Evolutionary conservation across 2,329 filamentous ascomycete species (phyloP), one percentile per base, ranked within the genome.

Genomic region (Talaromyces albobiverticillius): DNA sequence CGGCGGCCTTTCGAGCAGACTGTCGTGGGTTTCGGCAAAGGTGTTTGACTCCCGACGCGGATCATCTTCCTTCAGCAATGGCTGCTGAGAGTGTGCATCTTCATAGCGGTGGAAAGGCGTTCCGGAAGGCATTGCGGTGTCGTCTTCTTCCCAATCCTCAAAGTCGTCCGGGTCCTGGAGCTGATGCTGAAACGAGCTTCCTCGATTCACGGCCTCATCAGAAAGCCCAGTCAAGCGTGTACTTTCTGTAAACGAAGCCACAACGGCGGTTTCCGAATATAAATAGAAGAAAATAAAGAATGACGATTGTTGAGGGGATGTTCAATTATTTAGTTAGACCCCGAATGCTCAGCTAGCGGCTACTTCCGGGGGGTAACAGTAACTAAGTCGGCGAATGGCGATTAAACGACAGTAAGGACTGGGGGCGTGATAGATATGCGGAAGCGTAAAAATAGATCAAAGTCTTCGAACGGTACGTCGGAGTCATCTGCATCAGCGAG

Each of bases 61-160:
- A 18, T 60, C 67, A 43, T 77, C 74, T 59, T 75, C 70, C 56
- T 77, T 78, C 29, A 87, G 72, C 59, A 86, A 67, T 22, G 83
- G 83, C 59, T 79, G 72, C 51, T 80, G 73, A 46, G 74, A 73
- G 46, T 77, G 77, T 54, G 75, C 76, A 54, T 80, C 76, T 2
- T 69, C 67, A 14, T 76, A 74, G 50, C 74, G 76, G 59, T 77
- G 71, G 63, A 79, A 71, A 46, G 75, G 67, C 16, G 81, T 74
- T 58, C 77, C 74, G 58, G 67, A 73, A 51, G 71, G 66, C 64
- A 79, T 74, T 31, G 76, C 73, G 29, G 41, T 16, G 7, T 48
- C 14, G 38, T 45, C 38, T 26, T 41, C 43, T 22, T 56, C 49
- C 47, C 41, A 47, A 46, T 20, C 36, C 34, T 48, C 38, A 22